Conservation (phyloP, 179 eudicot genomes). For the Camellia oleifera region DNA sequence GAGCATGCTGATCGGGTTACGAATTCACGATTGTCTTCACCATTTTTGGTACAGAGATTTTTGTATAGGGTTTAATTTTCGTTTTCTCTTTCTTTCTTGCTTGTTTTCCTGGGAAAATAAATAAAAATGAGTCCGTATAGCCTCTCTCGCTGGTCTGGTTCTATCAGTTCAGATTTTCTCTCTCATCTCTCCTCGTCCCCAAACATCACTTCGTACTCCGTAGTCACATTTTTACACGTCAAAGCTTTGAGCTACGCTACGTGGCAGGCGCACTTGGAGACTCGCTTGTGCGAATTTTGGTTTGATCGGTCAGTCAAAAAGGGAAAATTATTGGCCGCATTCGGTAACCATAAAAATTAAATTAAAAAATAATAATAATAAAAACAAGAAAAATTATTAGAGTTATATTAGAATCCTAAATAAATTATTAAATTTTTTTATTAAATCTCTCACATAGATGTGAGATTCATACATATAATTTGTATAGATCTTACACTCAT, state of each 20-base stretch:
- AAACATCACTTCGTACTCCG: neutral
- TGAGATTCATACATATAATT: no score
- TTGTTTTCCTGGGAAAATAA: neutral
- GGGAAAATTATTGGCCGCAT: no score
- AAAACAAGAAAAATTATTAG: no score
- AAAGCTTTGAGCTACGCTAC: neutral
- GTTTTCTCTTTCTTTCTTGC: neutral
- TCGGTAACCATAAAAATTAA: no score
- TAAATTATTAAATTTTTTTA: no score
- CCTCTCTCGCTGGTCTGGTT: neutral
- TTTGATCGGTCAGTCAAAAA: no score
- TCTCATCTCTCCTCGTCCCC: neutral
- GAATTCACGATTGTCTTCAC: neutral
- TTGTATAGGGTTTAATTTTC: conserved; percentile 2
- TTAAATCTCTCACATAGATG: no score
- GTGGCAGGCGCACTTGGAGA: neutral
- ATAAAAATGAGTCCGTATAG: neutral
- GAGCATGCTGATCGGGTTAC: neutral
- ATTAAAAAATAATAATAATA: no score
- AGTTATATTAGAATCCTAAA: no score
- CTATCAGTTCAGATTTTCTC: neutral
- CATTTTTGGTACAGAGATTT: neutral
- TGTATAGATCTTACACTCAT: no score
- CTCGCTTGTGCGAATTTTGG: neutral
- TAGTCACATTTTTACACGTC: neutral